Base-by-base conservation (phyloP, 2,329 filamentous ascomycete species). In the Aquanectria penicillioides region DNA sequence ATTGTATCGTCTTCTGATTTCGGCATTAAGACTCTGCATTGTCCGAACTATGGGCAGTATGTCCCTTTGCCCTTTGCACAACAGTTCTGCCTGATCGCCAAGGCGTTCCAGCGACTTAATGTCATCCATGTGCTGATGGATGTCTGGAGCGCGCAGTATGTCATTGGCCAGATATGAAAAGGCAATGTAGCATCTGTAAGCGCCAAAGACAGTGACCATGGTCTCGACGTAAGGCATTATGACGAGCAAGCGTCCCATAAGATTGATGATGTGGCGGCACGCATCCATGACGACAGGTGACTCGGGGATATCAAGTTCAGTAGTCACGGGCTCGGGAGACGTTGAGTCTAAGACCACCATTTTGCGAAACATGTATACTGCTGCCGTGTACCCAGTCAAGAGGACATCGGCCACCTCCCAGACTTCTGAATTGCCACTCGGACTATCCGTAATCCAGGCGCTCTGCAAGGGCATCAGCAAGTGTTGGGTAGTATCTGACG, bases 281-380 rank as follows among this genome's bases (percentile, higher is more conserved):
- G 71, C 68, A 0, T 71, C 64, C 2, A 70, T 65, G 3, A 72
- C 71, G 0, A 73, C 63, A 2, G 68, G 68, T 5, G 71, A 72
- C 33, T 69, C 65, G 13, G 70, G 71, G 1, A 73, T 69, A 6
- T 73, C 71, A 2, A 69, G 38, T 11, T 72, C 70, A 6, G 66
- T 71, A 22, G 62, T 52, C 12, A 70, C 63, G 4, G 68, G 69
- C 2, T 56, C 57, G 2, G 70, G 71, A 4, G 69, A 72, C n/a
- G 52, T 69, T 2, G 67, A 66, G 43, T 69, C 57, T 10, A 73
- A 64, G 7, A 69, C 57, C 17, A 62, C 62, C 61, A 69, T 68
- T 43, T 74, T 75, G 41, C 73, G 69, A 17, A 74, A 71, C 71
- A 75, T 75, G 59, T 73, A 75, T 23, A 75, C 69, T 43, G 74